These are phyloP conservation scores for Phytophthora pistaciae DNA, from an alignment of 352 stramenopile species.

Conservation along the genomic window DNA sequence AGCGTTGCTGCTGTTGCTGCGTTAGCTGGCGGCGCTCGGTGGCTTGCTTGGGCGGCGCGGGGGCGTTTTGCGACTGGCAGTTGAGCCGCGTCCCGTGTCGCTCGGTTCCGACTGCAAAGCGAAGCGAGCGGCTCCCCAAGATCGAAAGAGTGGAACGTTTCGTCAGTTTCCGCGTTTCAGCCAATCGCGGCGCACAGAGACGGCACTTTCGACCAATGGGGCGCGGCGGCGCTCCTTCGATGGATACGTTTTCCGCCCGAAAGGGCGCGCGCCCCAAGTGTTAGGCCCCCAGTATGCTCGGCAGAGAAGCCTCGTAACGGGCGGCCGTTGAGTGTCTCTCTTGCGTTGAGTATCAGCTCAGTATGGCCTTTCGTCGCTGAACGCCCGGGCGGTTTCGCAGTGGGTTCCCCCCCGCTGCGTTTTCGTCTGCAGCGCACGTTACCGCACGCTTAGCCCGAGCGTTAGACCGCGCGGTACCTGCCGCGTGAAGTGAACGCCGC, in stretches of 20 bases:
- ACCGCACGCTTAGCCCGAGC: not conserved
- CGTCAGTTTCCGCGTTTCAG: conserved; percentile 32
- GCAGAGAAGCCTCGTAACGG: conserved; percentile 41
- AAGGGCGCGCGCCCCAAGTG: conserved; percentile 17
- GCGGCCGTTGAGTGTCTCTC: conserved; percentile 35
- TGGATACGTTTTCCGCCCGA: conserved; percentile 28
- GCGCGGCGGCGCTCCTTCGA: conserved; percentile 1
- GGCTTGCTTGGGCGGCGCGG: conserved; percentile 31
- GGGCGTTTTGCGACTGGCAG: conserved; percentile 46
- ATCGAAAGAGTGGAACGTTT: conserved; percentile 51
- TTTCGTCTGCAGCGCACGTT: not conserved
- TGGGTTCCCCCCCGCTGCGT: not conserved
- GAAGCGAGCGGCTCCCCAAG: conserved; percentile 36
- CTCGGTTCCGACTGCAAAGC: conserved; percentile 8
- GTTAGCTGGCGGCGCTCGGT: not conserved
- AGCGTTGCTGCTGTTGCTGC: conserved; percentile 1
- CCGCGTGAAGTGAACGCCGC: not conserved
- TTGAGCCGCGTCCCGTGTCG: conserved; percentile 37
- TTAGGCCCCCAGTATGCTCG: conserved; percentile 25
- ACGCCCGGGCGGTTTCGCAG: no score
- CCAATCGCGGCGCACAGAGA: conserved; percentile 7
- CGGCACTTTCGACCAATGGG: conserved; percentile 22
- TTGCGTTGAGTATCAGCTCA: conserved; percentile 3
- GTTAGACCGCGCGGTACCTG: not conserved
- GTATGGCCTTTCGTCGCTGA: conserved; percentile 21